Evolutionary conservation across 179 eudicot genomes (phyloP).

Genomic region (Beta lomatogona): DNA sequence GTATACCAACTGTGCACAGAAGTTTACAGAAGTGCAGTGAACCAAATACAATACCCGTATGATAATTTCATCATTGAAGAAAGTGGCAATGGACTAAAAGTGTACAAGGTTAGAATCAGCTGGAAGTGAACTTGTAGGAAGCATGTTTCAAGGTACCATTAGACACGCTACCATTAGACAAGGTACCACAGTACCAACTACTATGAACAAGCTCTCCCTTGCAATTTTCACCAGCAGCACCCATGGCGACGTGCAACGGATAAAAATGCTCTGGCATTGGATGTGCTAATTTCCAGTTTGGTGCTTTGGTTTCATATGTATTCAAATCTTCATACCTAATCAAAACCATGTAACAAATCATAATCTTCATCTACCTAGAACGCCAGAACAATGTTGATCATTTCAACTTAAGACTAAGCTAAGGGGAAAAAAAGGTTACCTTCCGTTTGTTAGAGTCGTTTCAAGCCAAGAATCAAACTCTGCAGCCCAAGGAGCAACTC

Average conservation of each 20-base stretch:
- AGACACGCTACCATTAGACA: constrained; percentile 51
- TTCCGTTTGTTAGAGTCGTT: constrained; percentile 51
- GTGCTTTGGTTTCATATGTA: constrained; percentile 50
- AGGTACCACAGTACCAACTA: constrained; percentile 53
- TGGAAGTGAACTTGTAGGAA: constrained; percentile 60
- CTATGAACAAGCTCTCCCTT: constrained; percentile 68
- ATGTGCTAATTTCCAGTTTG: constrained; percentile 56
- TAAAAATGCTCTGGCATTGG: constrained; percentile 70
- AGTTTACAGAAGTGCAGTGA: too few relatives aligned
- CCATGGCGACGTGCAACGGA: constrained; percentile 74
- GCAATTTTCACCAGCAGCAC: constrained; percentile 59
- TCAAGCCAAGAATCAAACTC: constrained; percentile 71
- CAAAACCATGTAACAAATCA: not conserved
- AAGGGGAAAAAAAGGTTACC: constrained; percentile 25
- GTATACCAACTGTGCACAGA: too few relatives aligned
- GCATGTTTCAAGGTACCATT: constrained; percentile 35
- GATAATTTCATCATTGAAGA: too few relatives aligned
- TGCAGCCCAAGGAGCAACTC: constrained; percentile 53
- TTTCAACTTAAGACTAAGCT: not conserved
- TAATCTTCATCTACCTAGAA: too few relatives aligned
- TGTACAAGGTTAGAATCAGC: too few relatives aligned
- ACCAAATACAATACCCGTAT: too few relatives aligned
- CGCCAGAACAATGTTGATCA: not conserved
- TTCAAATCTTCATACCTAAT: constrained; percentile 65
- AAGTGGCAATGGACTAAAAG: too few relatives aligned